Evolutionary conservation across 208 protist species (phyloP).

Genomic region (Acanthamoeba royreba): DNA sequence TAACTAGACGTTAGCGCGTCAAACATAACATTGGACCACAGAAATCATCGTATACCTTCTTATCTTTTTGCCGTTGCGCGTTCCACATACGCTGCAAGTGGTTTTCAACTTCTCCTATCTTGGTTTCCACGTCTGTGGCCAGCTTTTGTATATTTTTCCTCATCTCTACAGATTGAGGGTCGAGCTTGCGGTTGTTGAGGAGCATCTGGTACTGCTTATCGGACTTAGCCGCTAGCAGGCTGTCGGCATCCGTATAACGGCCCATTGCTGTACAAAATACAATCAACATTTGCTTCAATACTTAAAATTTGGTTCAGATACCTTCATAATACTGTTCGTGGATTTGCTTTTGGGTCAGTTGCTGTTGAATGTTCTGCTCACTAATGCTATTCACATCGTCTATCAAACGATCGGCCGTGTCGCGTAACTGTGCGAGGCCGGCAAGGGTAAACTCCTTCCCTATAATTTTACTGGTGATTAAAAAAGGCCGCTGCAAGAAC

Average conservation of each 20-base stretch:
- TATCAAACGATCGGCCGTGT: background rate
- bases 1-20: no score
- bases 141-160: constrained; percentile 13
- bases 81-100: background rate
- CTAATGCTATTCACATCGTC: background rate
- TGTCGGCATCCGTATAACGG: constrained; percentile 14
- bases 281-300: background rate
- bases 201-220: background rate
- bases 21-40: background rate
- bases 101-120: constrained; percentile 1
- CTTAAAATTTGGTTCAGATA: background rate
- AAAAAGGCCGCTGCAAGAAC: background rate
- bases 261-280: background rate
- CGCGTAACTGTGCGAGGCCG: background rate
- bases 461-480: background rate
- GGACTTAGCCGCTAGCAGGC: background rate
- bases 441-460: background rate
- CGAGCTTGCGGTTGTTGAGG: background rate
- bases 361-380: background rate
- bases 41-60: background rate
- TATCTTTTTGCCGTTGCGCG: background rate
- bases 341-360: background rate
- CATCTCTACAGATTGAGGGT: background rate
- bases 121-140: background rate
- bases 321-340: constrained; percentile 16